Conservation (phyloP, 495 filamentous ascomycete species). For the Corynascus novoguineensis region DNA sequence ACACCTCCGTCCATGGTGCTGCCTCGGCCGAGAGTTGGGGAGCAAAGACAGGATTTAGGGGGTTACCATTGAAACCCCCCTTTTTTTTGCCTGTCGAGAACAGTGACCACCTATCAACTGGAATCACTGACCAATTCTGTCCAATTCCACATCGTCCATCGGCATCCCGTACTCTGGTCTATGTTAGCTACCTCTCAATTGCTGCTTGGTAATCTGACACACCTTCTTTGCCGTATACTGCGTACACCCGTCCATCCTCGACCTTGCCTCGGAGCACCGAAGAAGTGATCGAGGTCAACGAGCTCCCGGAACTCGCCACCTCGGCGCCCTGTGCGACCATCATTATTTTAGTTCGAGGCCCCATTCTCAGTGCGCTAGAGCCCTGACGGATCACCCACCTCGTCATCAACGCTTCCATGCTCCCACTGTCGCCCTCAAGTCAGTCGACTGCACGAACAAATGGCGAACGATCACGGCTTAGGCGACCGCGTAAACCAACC, state of each 20-base stretch:
- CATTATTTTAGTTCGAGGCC: not conserved
- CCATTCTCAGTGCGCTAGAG: not conserved
- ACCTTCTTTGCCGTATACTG: slow-evolving; percentile 24
- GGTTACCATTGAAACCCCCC: not conserved
- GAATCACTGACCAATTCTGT: slow-evolving; percentile 16
- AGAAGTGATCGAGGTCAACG: slow-evolving; percentile 19
- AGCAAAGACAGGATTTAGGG: not conserved
- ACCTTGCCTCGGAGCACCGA: slow-evolving; percentile 20
- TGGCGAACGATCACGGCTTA: not conserved
- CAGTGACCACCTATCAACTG: no score
- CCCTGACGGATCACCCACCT: not conserved
- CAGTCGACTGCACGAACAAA: not conserved
- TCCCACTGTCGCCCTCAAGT: slow-evolving; percentile 3
- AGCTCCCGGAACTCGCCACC: slow-evolving; percentile 10
- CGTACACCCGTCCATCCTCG: slow-evolving; percentile 22
- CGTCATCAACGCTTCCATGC: not conserved
- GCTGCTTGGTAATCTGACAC: not conserved
- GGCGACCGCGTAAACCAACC: not conserved
- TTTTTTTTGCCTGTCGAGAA: not conserved
- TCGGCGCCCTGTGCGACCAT: slow-evolving; percentile 1
- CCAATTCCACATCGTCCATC: slow-evolving; percentile 21
- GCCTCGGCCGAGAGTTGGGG: not conserved
- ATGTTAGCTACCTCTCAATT: not conserved
- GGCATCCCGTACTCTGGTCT: slow-evolving; percentile 21
- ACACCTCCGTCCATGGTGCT: not conserved